Percentiles rank a stretch among this genome's conserved stretches.
Conservation (phyloP, 2,329 filamentous ascomycete genomes). For the Penicillium expansum region DNA sequence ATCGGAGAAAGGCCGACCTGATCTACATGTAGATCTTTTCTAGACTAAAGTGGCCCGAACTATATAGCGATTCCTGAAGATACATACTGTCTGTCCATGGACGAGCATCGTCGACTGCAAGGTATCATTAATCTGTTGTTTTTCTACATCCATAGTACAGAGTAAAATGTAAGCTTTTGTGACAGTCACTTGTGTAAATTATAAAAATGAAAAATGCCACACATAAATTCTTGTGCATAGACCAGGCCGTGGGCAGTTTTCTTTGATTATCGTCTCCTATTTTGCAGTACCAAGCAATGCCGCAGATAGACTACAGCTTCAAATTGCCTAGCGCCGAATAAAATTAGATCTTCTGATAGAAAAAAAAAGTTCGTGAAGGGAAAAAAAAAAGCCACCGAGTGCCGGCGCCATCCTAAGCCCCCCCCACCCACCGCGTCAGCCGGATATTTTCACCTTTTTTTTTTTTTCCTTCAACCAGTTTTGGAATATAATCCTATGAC, state of each 20-base stretch:
- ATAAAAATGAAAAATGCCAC: neutral
- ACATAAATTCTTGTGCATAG: no score
- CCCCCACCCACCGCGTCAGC: slow-evolving; percentile 22
- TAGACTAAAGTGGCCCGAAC: neutral
- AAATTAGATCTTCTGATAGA: neutral
- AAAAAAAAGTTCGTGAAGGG: neutral
- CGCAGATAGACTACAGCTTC: neutral
- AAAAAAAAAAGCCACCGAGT: slow-evolving; percentile 12
- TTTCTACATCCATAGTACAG: no score
- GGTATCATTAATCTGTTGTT: neutral
- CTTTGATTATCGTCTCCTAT: neutral
- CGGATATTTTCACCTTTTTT: neutral
- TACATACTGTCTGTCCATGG: neutral
- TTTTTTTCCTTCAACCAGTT: neutral
- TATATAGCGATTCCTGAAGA: neutral
- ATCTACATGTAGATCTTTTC: slow-evolving; percentile 1
- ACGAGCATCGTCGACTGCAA: neutral
- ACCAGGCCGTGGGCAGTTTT: neutral
- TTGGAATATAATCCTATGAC: neutral
- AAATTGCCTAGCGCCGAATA: neutral
- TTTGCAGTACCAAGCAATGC: neutral
- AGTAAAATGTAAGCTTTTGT: neutral
- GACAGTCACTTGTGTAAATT: neutral
- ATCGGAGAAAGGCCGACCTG: neutral
- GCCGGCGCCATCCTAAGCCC: slow-evolving; percentile 20